phyloP scores from a whole-genome alignment of 768 basidiomycete genomes.

The Pleurotus citrinopileatus region DNA sequence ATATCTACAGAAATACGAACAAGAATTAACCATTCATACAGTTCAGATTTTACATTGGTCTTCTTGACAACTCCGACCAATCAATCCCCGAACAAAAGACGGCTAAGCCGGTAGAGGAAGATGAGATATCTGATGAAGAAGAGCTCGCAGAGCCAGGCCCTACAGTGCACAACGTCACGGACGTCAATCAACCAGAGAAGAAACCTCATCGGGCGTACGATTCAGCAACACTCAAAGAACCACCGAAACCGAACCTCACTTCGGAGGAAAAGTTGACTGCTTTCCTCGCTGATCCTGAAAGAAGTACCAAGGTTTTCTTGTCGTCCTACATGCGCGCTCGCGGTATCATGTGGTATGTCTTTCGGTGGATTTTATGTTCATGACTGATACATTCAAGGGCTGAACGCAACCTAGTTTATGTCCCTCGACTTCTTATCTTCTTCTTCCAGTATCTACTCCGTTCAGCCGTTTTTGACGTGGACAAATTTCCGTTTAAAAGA shows the following conservation, averaged over 20 bases:
- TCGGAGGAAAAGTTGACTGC: slow-evolving; percentile 38
- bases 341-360: slow-evolving; percentile 65
- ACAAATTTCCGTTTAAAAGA: not conserved
- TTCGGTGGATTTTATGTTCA: not conserved
- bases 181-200: slow-evolving; percentile 8
- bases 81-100: slow-evolving; percentile 35
- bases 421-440: slow-evolving; percentile 55
- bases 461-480: slow-evolving; percentile 25
- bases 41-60: slow-evolving; percentile 62
- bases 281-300: slow-evolving; percentile 66
- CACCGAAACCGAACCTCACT: slow-evolving; percentile 11
- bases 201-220: slow-evolving; percentile 5
- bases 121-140: slow-evolving; percentile 31
- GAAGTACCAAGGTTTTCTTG: slow-evolving; percentile 58
- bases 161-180: slow-evolving; percentile 24
- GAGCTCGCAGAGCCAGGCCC: slow-evolving; percentile 27
- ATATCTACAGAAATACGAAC: too few relatives aligned
- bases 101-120: slow-evolving; percentile 29
- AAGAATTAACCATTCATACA: slow-evolving; percentile 19
- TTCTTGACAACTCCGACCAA: slow-evolving; percentile 38
- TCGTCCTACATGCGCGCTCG: slow-evolving; percentile 66
- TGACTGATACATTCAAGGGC: slow-evolving; percentile 26
- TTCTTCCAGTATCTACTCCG: slow-evolving; percentile 62
- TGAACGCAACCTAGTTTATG: slow-evolving; percentile 44
- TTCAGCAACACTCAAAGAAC: slow-evolving; percentile 17